Base-by-base conservation (phyloP, 2,329 filamentous ascomycete species). In the Hymenoscyphus linearis region DNA sequence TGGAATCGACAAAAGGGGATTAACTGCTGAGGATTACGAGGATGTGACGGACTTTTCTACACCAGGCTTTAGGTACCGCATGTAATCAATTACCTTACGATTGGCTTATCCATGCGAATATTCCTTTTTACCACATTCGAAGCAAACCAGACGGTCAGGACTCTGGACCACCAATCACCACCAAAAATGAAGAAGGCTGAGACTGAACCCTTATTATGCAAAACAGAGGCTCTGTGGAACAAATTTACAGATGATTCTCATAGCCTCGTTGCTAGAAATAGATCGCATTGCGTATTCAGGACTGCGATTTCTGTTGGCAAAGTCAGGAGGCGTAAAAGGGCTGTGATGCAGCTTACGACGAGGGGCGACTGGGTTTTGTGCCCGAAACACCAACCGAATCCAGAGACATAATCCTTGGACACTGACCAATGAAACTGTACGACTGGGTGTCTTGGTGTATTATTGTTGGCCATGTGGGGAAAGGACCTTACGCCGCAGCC, bases 1-100 rank as follows among this genome's bases (percentile, higher is more conserved):
- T 44, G 71, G 69, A n/a, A 54, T 71, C 74, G n/a, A 67, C 68
- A 72, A 72, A 34, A 70, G 77, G 0, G 74, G 76, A 55, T 67
- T 81, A 25, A 71, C 74, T 18, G 73, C 76, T 0, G 76, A 78
- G 58, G 79, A 81, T 61, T 81, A 83, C 60, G 81, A 84, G 22
- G 83, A 86, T 69, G 71, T 81, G 2, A 86, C 84, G 1, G 84
- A 87, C 67, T 85, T 82, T 80, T 78, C 84, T 40, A 84, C 78
- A 0, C 70, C 78, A 18, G 84, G 84, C 0, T 87, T 86, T 64
- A 78, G 83, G 50, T 87, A 87, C 71, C 78, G 84, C 31, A 68
- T 82, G 27, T 82, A 65, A 60, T 34, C 10, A 7, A 9, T 7
- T 9, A 4, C 40, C 14, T 47, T 22, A n/a, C 40, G 40, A 47